These are phyloP conservation scores for Chlamydomonas reinhardtii DNA, from an alignment of 163 green algal genomes.

Conservation along the genomic window DNA sequence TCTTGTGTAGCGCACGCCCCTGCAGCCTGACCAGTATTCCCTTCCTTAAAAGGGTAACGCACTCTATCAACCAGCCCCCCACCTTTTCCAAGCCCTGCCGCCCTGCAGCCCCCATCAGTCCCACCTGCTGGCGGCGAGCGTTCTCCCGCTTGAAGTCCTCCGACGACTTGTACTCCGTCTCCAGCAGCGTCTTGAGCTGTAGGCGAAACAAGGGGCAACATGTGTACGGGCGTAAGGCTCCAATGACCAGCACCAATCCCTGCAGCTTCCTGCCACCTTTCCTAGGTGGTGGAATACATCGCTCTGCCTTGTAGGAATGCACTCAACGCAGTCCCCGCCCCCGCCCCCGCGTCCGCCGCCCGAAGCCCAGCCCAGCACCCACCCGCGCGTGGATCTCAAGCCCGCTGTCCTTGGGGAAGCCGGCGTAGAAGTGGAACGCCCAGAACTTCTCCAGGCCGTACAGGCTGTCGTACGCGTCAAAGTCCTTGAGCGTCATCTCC, in stretches of 20 bases:
- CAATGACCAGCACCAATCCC: too few species aligned
- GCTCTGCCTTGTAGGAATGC: too few species aligned
- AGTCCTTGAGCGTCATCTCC: constrained; percentile 79
- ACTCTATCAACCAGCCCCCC: too few species aligned
- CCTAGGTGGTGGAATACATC: too few species aligned
- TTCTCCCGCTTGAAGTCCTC: constrained; percentile 71
- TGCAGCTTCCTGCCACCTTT: too few species aligned
- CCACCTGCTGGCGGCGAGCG: constrained; percentile 7
- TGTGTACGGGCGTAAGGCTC: too few species aligned
- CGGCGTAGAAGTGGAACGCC: constrained; percentile 95
- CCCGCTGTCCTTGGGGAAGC: constrained; percentile 67
- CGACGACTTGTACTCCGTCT: constrained; percentile 65
- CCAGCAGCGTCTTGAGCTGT: constrained; percentile 61
- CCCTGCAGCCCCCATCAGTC: too few species aligned
- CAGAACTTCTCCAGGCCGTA: constrained; percentile 98
- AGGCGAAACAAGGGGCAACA: not conserved
- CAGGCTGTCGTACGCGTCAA: constrained; percentile 69
- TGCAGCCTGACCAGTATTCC: too few species aligned
- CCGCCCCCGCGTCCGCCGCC: too few species aligned
- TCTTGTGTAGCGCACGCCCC: too few species aligned
- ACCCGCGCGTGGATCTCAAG: constrained; percentile 52
- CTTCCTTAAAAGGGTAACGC: too few species aligned
- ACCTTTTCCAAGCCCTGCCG: not conserved
- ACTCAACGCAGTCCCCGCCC: too few species aligned
- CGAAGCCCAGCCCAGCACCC: not conserved